Evolutionary conservation across 768 basidiomycete species (phyloP).

Genomic region (Boletus eberwhitei): DNA sequence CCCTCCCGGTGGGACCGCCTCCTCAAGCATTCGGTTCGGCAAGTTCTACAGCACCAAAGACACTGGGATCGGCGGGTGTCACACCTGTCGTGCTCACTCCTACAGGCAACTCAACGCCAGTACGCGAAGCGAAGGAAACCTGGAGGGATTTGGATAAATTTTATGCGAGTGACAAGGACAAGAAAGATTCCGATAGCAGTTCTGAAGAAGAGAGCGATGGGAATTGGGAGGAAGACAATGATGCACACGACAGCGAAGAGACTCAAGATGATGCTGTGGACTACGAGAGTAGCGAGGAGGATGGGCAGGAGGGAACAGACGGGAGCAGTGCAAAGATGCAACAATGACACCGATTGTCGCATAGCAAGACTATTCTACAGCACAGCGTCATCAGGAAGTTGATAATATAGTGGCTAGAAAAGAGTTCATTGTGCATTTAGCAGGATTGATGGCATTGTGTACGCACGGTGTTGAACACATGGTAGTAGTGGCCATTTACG

Average conservation of each 20-base stretch:
- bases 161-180: constrained; percentile 48
- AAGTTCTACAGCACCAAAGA: constrained; percentile 24
- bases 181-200: constrained; percentile 32
- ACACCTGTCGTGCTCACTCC: constrained; percentile 61
- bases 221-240: constrained; percentile 23
- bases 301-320: constrained; percentile 18
- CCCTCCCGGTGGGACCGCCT: constrained; percentile 26
- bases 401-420: constrained; percentile 51
- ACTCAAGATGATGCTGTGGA: constrained; percentile 27
- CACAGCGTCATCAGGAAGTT: constrained; percentile 43
- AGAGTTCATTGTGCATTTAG: neutral
- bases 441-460: neutral
- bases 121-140: constrained; percentile 42
- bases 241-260: constrained; percentile 27
- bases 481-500: constrained; percentile 69
- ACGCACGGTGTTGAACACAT: constrained; percentile 71
- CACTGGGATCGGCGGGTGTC: constrained; percentile 29
- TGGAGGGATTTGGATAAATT: constrained; percentile 71
- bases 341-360: constrained; percentile 7
- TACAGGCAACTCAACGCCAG: constrained; percentile 43
- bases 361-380: constrained; percentile 25
- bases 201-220: constrained; percentile 35
- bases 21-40: constrained; percentile 42
- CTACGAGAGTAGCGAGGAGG: constrained; percentile 17
- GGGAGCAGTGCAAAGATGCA: constrained; percentile 11